These are phyloP conservation scores for Daldinia caldariorum DNA, from an alignment of 495 filamentous ascomycete species.

Conservation along the genomic window DNA sequence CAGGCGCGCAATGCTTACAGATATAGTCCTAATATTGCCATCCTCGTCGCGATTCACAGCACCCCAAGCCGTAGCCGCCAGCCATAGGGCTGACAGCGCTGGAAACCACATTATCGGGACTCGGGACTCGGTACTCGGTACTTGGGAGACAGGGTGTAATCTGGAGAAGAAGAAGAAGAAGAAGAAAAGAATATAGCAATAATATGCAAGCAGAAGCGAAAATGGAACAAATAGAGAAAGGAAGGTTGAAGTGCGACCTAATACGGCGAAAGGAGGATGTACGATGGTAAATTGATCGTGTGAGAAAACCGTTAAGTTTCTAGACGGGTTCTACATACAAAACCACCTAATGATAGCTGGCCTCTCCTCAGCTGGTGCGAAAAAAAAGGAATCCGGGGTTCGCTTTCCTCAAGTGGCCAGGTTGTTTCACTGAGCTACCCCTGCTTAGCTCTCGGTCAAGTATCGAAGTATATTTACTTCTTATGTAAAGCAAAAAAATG, in stretches of 20 bases:
- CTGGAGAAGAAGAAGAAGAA: conserved; percentile 19
- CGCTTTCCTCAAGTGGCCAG: conserved; percentile 41
- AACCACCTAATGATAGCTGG: conserved; percentile 42
- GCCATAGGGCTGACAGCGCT: conserved; percentile 63
- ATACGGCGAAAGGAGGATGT: conserved; percentile 30
- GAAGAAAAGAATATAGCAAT: conserved; percentile 28
- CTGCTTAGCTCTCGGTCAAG: conserved; percentile 23
- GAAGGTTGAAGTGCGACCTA: conserved; percentile 27
- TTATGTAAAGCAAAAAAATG: not conserved
- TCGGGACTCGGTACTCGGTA: conserved; percentile 21
- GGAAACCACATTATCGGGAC: conserved; percentile 57
- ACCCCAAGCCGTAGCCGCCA: conserved; percentile 62
- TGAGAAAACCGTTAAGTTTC: conserved; percentile 22
- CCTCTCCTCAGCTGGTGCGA: conserved; percentile 47
- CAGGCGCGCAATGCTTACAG: conserved; percentile 52
- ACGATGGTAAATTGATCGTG: conserved; percentile 34
- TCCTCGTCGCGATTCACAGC: conserved; percentile 56
- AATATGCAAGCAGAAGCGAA: conserved; percentile 33
- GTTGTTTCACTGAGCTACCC: conserved; percentile 44
- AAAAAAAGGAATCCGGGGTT: conserved; percentile 45
- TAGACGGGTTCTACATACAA: not conserved
- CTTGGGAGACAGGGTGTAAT: not conserved
- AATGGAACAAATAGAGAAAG: conserved; percentile 22
- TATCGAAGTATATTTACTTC: not conserved
- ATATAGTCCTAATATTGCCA: conserved; percentile 65